Conservation (phyloP, 768 basidiomycete genomes). For the Coprinopsis cinerea region DNA sequence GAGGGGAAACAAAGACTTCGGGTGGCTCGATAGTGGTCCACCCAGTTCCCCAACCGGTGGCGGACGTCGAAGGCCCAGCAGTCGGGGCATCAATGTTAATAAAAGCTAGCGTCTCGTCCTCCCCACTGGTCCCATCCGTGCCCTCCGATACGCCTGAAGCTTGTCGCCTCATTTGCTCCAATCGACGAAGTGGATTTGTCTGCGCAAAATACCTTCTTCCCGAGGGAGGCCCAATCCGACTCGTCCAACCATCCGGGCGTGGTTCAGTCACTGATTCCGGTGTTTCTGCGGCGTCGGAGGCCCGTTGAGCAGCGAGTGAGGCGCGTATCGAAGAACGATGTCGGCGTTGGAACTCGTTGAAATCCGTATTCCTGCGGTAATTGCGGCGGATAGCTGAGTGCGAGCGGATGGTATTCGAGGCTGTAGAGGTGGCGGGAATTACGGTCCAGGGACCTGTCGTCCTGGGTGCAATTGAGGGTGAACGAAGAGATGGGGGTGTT, state of each 20-base stretch:
- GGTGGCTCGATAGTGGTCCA: neutral
- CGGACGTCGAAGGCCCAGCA: slow-evolving; percentile 5
- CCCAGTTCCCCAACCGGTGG: neutral
- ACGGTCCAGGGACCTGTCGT: slow-evolving; percentile 27
- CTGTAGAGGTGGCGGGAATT: slow-evolving; percentile 15
- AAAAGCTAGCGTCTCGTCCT: neutral
- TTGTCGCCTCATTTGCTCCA: neutral
- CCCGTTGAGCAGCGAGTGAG: neutral
- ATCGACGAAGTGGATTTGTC: neutral
- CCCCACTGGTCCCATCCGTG: neutral
- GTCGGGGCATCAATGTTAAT: neutral
- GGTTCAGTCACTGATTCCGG: neutral
- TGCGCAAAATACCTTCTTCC: neutral
- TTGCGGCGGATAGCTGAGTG: slow-evolving; percentile 55
- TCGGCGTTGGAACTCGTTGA: slow-evolving; percentile 65
- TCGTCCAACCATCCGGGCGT: neutral
- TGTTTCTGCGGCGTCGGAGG: neutral
- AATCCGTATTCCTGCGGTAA: slow-evolving; percentile 52
- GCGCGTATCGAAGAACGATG: slow-evolving; percentile 38
- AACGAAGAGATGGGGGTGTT: neutral
- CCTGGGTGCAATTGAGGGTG: neutral
- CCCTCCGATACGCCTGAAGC: neutral
- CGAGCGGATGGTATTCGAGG: slow-evolving; percentile 38
- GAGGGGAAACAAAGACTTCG: slow-evolving; percentile 2
- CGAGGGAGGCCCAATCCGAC: neutral